Conservation (phyloP, 164 flowering plant genomes). For the Aristolochia contorta region DNA sequence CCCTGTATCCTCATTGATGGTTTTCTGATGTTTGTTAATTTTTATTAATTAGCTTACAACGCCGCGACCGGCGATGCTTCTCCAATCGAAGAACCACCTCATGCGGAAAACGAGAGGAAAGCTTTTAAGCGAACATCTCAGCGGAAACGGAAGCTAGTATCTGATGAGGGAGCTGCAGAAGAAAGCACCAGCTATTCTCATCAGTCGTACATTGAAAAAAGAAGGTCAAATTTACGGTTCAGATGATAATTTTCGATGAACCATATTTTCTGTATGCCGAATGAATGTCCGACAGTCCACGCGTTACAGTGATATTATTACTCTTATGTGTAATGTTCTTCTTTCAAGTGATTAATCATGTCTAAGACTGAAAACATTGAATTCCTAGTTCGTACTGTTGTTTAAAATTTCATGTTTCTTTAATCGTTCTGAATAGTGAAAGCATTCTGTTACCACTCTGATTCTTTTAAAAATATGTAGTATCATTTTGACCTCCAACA, state of each 20-base stretch:
- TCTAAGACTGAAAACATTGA: neutral
- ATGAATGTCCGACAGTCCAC: conserved; percentile 1
- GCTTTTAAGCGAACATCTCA: conserved; percentile 29
- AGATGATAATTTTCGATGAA: no score
- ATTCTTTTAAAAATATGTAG: neutral
- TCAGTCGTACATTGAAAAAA: conserved; percentile 47
- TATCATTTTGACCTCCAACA: neutral
- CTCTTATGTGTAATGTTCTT: no score
- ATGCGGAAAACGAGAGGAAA: conserved; percentile 3
- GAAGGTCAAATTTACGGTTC: conserved; percentile 23
- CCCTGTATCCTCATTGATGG: neutral
- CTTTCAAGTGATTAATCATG: no score
- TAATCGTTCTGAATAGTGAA: no score
- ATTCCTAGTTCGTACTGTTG: neutral
- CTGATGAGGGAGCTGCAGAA: conserved; percentile 7
- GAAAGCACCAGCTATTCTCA: conserved; percentile 49
- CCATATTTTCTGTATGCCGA: no score
- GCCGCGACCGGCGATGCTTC: conserved; percentile 43
- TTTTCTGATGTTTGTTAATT: neutral
- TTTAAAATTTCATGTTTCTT: conserved; percentile 15
- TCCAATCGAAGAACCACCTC: conserved; percentile 20
- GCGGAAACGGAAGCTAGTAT: conserved; percentile 10
- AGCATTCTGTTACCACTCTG: no score
- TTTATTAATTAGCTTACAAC: conserved; percentile 45
- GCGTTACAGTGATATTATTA: no score